Base-by-base conservation (phyloP, 2,329 filamentous ascomycete genomes). In the Teratosphaeria gauchensis region DNA sequence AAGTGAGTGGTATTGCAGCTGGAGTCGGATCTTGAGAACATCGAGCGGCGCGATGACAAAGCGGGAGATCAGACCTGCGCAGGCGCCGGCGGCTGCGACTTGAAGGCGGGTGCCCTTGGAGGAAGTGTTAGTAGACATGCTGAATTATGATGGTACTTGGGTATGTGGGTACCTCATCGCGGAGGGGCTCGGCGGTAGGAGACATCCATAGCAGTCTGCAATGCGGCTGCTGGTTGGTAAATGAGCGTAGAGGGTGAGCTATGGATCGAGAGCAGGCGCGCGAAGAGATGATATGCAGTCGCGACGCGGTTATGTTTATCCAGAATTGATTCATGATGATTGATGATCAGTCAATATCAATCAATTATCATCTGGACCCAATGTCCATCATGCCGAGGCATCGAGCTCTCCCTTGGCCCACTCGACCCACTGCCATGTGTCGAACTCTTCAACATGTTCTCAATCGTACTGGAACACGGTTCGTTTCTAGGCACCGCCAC, bases 21-120 rank as follows among this genome's bases (percentile, higher is more conserved):
- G 94, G 53, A 97, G 86, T 53, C 94, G 89, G 76, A 99, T 99
- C 79, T 99, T 97, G 76, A 97, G 85, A 63, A 99, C 94, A 74
- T 99, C 94, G 65, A 99, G 88, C 56, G 94, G 94, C 19, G 94
- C 90, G 71, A 97, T 87, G 70, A 94, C 84, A 79, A 99, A 97
- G 72, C 92, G 87, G 57, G 94, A 94, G 63, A 97, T 85, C 65
- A 97, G 82, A 59, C 94, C 94, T 63, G 94, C 90, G 65, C 84
- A 77, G 53, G 82, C 85, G 67, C 86, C 86, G 58, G 86, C 84
- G 64, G 82, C 72, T 55, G 87, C 78, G 61, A 87, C 84, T 72
- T 89, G 86, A 65, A 76, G 75, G 74, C 80, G 83, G 60, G 85
- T 85, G 74, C 86, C 86, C 83, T 86, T 65, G 48, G 42, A n/a